Evolutionary conservation across 805 yeast genomes (phyloP).

Genomic region (Metschnikowia chrysomelidarum): DNA sequence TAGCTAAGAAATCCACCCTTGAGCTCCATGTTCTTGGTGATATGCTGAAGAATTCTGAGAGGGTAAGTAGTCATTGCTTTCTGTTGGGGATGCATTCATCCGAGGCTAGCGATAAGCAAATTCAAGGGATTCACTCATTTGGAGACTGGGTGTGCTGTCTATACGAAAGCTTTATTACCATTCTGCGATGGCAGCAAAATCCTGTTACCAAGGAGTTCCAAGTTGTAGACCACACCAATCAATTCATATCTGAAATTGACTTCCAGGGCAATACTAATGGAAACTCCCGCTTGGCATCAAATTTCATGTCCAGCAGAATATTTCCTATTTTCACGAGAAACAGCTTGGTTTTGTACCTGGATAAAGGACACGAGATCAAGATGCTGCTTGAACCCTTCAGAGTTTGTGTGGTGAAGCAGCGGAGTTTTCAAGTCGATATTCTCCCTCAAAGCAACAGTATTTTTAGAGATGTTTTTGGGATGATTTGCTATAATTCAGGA

Average conservation of each 20-base stretch:
- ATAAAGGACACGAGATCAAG: neutral
- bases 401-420: neutral
- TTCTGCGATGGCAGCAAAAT: conserved; percentile 5
- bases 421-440: neutral
- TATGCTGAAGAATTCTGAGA: neutral
- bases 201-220: neutral
- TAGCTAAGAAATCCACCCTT: neutral
- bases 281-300: too few species aligned
- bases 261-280: neutral
- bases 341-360: conserved; percentile 1
- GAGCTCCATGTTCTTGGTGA: conserved; percentile 3
- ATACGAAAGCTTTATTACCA: neutral
- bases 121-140: neutral
- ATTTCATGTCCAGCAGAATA: neutral
- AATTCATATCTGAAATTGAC: neutral
- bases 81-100: too few species aligned
- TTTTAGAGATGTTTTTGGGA: neutral
- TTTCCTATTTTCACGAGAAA: neutral
- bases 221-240: neutral
- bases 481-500: neutral
- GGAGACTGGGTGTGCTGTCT: conserved; percentile 6
- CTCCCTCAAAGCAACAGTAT: neutral
- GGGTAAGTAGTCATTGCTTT: neutral
- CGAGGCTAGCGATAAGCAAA: too few species aligned
- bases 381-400: neutral